Base-by-base conservation (phyloP, 2,329 filamentous ascomycete species). In the Fusarium napiforme region DNA sequence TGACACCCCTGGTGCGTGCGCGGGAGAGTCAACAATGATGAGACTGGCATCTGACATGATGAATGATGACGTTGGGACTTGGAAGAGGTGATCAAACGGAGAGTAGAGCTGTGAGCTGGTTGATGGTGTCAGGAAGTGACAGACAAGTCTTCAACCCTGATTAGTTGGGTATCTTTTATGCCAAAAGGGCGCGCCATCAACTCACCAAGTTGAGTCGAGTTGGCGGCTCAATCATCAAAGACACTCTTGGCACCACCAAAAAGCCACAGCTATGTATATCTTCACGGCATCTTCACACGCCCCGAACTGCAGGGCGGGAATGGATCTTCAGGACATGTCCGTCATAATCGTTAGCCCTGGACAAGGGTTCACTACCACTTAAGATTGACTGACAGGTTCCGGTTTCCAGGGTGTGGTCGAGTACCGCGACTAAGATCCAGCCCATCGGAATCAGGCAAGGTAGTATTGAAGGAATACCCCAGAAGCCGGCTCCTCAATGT, bases 141-240 rank as follows among this genome's bases (percentile, higher is more conserved):
- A 43, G 37, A 39, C n/a, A 34, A 28, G 45, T 56, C 40, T 42
- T 63, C 34, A 28, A 36, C 16, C 34, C 56, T 57, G 42, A 34
- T 60, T 57, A 30, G 32, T 23, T 26, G 58, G 30, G 26, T 12
- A 50, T 60, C 9, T 26, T 45, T 7, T 42, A 36, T 37, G n/a
- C 11, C 21, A 79, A 62, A 19, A 63, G 23, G 57, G 69, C 53
- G 59, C 45, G 56, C 58, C 56, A 70, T 71, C 64, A 34, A 65
- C 85, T 84, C 45, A 46, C 85, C 84, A 90, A 75, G 34, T 88
- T 77, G 37, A 89, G 45, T 69, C 16, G 32, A 55, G 30, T 40
- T 36, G 34, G 32, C 32, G 45, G 66, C 42, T 40, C 82, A 55
- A 81, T 52, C 64, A 58, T 59, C 34, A 68, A 52, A 66, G 74